Evolutionary conservation across 2,329 filamentous ascomycete genomes (phyloP).

Genomic region (Dendryphion nanum): DNA sequence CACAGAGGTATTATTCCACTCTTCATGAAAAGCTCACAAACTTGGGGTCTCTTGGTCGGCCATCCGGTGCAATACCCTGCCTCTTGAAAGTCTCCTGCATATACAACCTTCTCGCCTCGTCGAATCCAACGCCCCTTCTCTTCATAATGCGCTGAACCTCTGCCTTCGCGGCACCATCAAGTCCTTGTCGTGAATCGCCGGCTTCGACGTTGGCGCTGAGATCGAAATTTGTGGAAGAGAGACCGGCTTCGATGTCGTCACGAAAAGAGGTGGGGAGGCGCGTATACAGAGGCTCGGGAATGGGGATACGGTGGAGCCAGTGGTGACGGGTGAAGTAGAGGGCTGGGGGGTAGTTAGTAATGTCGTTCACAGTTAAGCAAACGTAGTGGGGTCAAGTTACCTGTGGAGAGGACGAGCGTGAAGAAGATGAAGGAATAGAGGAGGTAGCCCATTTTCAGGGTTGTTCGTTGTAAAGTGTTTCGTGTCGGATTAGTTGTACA

Average conservation of each 20-base stretch:
- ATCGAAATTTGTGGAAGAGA: constrained; percentile 81
- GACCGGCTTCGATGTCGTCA: constrained; percentile 82
- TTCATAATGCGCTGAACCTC: constrained; percentile 92
- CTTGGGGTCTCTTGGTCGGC: constrained; percentile 85
- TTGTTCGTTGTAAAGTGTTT: constrained; percentile 3
- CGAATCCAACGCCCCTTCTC: constrained; percentile 75
- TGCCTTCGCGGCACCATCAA: constrained; percentile 76
- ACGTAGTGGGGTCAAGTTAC: constrained; percentile 42
- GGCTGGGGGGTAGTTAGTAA: constrained; percentile 44
- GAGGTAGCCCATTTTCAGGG: constrained; percentile 68
- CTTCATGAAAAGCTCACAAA: constrained; percentile 82
- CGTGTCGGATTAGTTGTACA: too few relatives aligned
- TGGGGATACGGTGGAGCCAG: constrained; percentile 72
- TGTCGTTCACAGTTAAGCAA: constrained; percentile 9
- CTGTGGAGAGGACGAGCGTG: constrained; percentile 68
- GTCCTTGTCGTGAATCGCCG: constrained; percentile 74
- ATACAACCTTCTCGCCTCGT: constrained; percentile 83
- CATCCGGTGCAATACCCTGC: constrained; percentile 86
- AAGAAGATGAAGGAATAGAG: constrained; percentile 75
- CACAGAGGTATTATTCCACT: too few relatives aligned
- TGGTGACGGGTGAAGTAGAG: constrained; percentile 77
- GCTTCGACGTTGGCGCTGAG: constrained; percentile 75
- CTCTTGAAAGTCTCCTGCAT: constrained; percentile 83
- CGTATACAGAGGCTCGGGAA: constrained; percentile 67
- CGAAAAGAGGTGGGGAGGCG: constrained; percentile 75